phyloP scores from a whole-genome alignment of 1,139 yeast genomes.

The Diutina neorugosa region DNA sequence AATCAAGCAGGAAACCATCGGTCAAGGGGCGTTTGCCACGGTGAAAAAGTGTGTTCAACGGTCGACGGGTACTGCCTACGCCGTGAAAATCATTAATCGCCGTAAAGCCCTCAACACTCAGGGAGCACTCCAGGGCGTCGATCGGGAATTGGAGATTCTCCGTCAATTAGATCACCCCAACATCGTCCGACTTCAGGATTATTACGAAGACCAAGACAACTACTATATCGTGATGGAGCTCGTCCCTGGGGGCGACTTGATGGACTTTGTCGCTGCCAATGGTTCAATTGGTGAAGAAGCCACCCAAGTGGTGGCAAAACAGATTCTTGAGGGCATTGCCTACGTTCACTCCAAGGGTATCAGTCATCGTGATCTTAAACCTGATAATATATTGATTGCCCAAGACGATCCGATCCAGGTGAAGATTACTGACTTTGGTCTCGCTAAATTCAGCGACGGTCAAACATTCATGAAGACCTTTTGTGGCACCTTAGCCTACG shows the following conservation, averaged over 20 bases:
- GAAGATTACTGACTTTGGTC: slow-evolving; percentile 87
- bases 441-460: slow-evolving; percentile 70
- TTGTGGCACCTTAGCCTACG: slow-evolving; percentile 83
- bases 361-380: slow-evolving; percentile 86
- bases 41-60: slow-evolving; percentile 87
- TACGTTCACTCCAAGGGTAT: slow-evolving; percentile 86
- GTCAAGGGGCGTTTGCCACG: slow-evolving; percentile 95
- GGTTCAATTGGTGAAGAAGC: slow-evolving; percentile 90
- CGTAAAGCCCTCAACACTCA: slow-evolving; percentile 68
- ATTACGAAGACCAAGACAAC: slow-evolving; percentile 69
- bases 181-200: slow-evolving; percentile 71
- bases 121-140: slow-evolving; percentile 52
- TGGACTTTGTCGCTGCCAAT: slow-evolving; percentile 90
- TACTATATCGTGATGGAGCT: slow-evolving; percentile 90
- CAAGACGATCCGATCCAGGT: slow-evolving; percentile 84
- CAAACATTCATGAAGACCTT: slow-evolving; percentile 77
- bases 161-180: slow-evolving; percentile 71
- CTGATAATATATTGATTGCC: slow-evolving; percentile 83
- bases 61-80: slow-evolving; percentile 70
- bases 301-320: slow-evolving; percentile 73
- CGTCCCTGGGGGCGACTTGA: slow-evolving; percentile 93
- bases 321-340: slow-evolving; percentile 69
- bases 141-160: slow-evolving; percentile 73
- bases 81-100: slow-evolving; percentile 81
- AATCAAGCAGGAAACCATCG: slow-evolving; percentile 72